Conservation (phyloP, 192 early-diverging fungal genomes). For the Backusella psychrophila region DNA sequence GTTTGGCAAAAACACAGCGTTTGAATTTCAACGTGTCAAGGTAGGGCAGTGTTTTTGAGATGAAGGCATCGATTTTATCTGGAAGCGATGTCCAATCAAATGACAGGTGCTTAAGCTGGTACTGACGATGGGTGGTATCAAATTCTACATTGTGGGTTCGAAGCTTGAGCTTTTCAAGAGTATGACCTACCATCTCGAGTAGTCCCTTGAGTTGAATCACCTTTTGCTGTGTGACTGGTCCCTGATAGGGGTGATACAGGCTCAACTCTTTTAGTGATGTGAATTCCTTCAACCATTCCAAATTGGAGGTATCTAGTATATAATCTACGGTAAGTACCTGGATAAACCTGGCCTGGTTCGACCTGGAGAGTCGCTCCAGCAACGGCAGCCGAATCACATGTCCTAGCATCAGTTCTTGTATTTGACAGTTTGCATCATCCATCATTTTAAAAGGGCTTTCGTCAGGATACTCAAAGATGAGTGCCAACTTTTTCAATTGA, state of each 20-base stretch:
- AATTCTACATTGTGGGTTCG: neutral
- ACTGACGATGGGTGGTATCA: neutral
- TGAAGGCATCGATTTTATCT: neutral
- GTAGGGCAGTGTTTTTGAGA: neutral
- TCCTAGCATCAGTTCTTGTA: neutral
- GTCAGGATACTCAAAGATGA: neutral
- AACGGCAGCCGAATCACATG: neutral
- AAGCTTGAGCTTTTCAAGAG: neutral
- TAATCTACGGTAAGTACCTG: neutral
- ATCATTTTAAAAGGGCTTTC: neutral
- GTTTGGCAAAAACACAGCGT: neutral
- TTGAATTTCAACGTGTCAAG: neutral
- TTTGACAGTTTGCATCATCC: neutral
- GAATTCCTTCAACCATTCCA: neutral
- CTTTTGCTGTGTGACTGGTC: neutral
- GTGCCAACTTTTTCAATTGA: neutral
- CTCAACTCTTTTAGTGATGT: neutral
- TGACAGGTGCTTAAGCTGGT: neutral
- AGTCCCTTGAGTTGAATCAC: neutral
- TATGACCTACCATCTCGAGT: neutral
- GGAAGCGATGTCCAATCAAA: neutral
- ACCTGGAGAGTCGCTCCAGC: neutral
- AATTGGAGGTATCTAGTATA: neutral
- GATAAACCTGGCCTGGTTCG: neutral
- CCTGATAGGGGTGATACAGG: neutral